phyloP scores from a whole-genome alignment of 2,329 filamentous ascomycete species.

The Aphanoascus verrucosus region DNA sequence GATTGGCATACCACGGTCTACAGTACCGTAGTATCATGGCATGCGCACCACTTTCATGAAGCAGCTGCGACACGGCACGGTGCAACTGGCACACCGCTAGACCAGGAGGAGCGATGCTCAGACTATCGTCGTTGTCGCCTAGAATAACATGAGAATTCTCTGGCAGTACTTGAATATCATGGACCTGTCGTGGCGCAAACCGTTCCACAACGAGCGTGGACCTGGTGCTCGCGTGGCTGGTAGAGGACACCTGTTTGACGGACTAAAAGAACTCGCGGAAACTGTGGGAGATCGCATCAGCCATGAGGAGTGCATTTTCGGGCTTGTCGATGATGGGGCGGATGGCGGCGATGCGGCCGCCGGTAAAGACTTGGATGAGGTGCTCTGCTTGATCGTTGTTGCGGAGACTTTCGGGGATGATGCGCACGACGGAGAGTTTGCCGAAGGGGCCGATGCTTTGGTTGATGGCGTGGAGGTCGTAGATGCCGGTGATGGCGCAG shows the following conservation, averaged over 20 bases:
- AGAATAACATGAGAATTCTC: not conserved
- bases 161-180: not conserved
- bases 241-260: not conserved
- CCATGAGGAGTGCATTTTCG: constrained; percentile 2
- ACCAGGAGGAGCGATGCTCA: not conserved
- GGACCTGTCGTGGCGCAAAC: not conserved
- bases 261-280: constrained; percentile 7
- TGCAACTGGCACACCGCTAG: not conserved
- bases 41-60: not conserved
- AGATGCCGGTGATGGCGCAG: constrained; percentile 5
- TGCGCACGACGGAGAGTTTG: constrained; percentile 2
- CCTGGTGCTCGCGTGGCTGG: not conserved
- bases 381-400: not conserved
- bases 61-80: not conserved
- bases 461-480: not conserved
- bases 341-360: not conserved
- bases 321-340: not conserved
- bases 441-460: not conserved
- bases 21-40: not conserved
- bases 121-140: not conserved
- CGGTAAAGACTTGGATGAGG: constrained; percentile 9
- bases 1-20: not conserved
- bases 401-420: constrained; percentile 4
- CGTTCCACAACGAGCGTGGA: constrained; percentile 2
- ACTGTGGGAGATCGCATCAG: not conserved